Percentiles rank a stretch among this genome's conserved stretches.
Conservation (phyloP, 2,329 filamentous ascomycete species). For the Myriosclerotinia duriaeana region DNA sequence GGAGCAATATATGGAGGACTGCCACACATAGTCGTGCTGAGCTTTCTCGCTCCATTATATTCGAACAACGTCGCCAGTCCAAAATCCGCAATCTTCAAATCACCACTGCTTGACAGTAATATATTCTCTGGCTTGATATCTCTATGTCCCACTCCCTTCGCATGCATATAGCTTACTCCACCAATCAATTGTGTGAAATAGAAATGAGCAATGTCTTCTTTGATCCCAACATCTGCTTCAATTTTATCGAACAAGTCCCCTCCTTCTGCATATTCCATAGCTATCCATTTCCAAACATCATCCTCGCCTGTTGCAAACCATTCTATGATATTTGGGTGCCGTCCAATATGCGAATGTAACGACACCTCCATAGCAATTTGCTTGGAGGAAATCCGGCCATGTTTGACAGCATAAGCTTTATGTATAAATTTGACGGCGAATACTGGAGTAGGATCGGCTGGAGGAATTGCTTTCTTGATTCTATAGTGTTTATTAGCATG, state of each 20-base stretch:
- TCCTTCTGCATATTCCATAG: slow-evolving; percentile 94
- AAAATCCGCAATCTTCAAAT: slow-evolving; percentile 94
- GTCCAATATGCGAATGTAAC: slow-evolving; percentile 82
- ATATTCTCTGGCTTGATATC: slow-evolving; percentile 96
- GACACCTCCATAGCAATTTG: slow-evolving; percentile 91
- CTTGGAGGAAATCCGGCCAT: slow-evolving; percentile 83
- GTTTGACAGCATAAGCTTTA: slow-evolving; percentile 87
- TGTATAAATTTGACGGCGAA: slow-evolving; percentile 99
- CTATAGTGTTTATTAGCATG: slow-evolving; percentile 31
- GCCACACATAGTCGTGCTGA: slow-evolving; percentile 86
- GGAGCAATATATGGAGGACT: slow-evolving; percentile 97
- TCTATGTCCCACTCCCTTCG: slow-evolving; percentile 89
- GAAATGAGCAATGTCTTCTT: slow-evolving; percentile 89
- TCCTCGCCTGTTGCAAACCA: slow-evolving; percentile 90
- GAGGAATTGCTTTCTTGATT: slow-evolving; percentile 83
- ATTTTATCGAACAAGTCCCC: slow-evolving; percentile 99
- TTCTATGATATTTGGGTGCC: slow-evolving; percentile 90
- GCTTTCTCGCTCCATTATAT: slow-evolving; percentile 79
- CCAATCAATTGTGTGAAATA: slow-evolving; percentile 92
- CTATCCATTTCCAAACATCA: slow-evolving; percentile 88
- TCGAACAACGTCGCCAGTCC: slow-evolving; percentile 92
- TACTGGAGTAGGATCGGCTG: slow-evolving; percentile 66
- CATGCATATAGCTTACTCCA: slow-evolving; percentile 93
- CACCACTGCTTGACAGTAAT: slow-evolving; percentile 77
- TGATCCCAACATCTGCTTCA: slow-evolving; percentile 93